A percentile compares a stretch with the other conserved stretches of the same genome.
Conservation (phyloP, 2,329 filamentous ascomycete species). For the Fusarium sulawesiense region DNA sequence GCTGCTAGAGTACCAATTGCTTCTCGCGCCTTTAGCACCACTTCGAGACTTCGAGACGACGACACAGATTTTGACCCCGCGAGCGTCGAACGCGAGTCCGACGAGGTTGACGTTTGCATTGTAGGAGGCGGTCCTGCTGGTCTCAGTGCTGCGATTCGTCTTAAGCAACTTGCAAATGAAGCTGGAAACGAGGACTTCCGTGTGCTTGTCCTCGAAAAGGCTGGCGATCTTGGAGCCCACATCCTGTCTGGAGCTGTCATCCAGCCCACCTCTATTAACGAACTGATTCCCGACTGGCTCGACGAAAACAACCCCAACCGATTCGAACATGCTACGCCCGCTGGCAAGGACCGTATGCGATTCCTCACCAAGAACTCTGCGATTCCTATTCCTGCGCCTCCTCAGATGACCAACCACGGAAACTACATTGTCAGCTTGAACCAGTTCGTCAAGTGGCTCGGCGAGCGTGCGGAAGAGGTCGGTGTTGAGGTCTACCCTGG, state of each 20-base stretch:
- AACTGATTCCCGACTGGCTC: constrained; percentile 94
- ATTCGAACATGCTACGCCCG: constrained; percentile 89
- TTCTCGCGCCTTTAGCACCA: constrained; percentile 53
- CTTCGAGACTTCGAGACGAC: constrained; percentile 41
- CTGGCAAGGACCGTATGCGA: constrained; percentile 87
- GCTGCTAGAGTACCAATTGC: constrained; percentile 37
- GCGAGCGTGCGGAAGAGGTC: constrained; percentile 93
- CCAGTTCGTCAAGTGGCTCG: constrained; percentile 95
- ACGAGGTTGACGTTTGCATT: constrained; percentile 96
- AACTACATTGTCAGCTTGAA: constrained; percentile 98
- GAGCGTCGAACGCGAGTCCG: constrained; percentile 83
- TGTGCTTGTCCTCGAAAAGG: constrained; percentile 93
- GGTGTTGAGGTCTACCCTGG: constrained; percentile 97
- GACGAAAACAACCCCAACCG: constrained; percentile 86
- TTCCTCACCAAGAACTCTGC: constrained; percentile 86
- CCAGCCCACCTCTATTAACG: constrained; percentile 86
- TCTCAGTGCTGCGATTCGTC: constrained; percentile 88
- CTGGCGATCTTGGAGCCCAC: constrained; percentile 92
- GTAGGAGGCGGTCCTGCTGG: constrained; percentile 96
- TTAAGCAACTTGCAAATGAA: constrained; percentile 95
- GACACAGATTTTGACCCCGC: constrained; percentile 74
- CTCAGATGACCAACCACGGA: constrained; percentile 97
- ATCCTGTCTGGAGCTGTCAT: constrained; percentile 97
- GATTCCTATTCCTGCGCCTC: constrained; percentile 86
- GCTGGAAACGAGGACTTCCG: constrained; percentile 96